Base-by-base conservation (phyloP, 495 filamentous ascomycete genomes). In the Talaromyces nanjingensis region DNA sequence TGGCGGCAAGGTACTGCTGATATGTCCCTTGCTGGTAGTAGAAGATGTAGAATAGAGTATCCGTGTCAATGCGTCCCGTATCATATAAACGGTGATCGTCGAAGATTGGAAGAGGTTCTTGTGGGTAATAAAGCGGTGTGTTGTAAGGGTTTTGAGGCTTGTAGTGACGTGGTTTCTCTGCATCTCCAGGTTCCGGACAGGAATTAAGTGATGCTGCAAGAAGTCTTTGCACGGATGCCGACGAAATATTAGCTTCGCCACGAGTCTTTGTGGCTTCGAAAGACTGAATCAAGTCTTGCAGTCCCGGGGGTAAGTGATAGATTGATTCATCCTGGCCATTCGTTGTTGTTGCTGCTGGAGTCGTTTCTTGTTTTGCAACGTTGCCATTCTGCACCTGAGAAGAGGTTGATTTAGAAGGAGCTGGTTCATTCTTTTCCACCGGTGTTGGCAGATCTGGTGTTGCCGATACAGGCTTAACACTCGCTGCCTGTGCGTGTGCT, bases 41-140 rank as follows among this genome's bases (percentile, higher is more conserved):
- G 76, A 98, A 98, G 59, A 96, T 88, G 74, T 98, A 98, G 75
- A 98, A 98, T n/a, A 98, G 82, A 2, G 92, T 93, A 69, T 98
- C 94, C 4, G 93, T 91, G 66, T 98, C 94, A 58, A 98, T 93
- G 34, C 90, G 84, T 33, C 78, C 76, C 0, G 77, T 81, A 24
- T 85, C 82, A 74, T 97, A 98, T 49, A 98, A 77, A 12, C 87
- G 81, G 4, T 91, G 91, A 71, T 98, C 93, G 65, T 97, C 91
- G 67, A 97, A 91, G 62, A 96, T 92, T 18, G 89, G 74, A 29
- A 96, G 80, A 6, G 92, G 90, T 70, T 97, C 92, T 70, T 96
- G 92, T 0, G 96, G 94, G 72, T 96, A 98, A 66, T 94, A 90
- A 5, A 87, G 77, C 6, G 91, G 86, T 2, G 92, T 91, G 67